Conservation (phyloP, 495 filamentous ascomycete species). For the Talaromyces thailandensis region DNA sequence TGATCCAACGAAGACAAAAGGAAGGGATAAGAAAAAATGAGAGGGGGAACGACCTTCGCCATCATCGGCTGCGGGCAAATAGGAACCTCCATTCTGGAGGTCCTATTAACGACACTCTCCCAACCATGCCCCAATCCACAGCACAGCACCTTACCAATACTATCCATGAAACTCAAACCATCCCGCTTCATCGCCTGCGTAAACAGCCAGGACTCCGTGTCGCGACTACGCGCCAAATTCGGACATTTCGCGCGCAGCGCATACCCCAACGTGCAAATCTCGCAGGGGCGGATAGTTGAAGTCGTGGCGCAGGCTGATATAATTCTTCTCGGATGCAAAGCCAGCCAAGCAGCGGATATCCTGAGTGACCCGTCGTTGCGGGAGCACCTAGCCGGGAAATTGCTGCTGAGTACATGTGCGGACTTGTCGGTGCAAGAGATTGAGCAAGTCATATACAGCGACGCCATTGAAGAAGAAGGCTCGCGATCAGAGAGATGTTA, state of each 20-base stretch:
- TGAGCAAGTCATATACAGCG: slow-evolving; percentile 45
- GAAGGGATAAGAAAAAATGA: background rate
- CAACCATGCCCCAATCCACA: slow-evolving; percentile 4
- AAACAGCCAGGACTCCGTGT: slow-evolving; percentile 3
- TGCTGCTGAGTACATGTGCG: slow-evolving; percentile 77
- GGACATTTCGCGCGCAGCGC: slow-evolving; percentile 2
- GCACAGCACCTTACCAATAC: background rate
- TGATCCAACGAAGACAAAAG: background rate
- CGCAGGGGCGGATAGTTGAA: background rate
- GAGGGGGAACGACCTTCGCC: slow-evolving; percentile 2
- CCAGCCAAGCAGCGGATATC: slow-evolving; percentile 24
- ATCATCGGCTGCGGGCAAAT: slow-evolving; percentile 6
- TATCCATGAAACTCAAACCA: slow-evolving; percentile 1
- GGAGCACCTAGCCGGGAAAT: slow-evolving; percentile 53
- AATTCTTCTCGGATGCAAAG: slow-evolving; percentile 27
- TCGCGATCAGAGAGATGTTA: slow-evolving; percentile 5
- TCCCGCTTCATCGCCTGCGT: slow-evolving; percentile 5
- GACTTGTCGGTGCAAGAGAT: slow-evolving; percentile 66
- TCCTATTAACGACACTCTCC: slow-evolving; percentile 1
- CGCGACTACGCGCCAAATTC: slow-evolving; percentile 4
- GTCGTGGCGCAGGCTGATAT: slow-evolving; percentile 23
- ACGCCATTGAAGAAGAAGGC: background rate
- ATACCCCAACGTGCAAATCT: slow-evolving; percentile 6
- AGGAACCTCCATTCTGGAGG: slow-evolving; percentile 2
- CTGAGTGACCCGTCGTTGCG: slow-evolving; percentile 16